Percentiles rank a stretch among this genome's conserved stretches.
Evolutionary conservation across 2,329 filamentous ascomycete genomes (phyloP).

Genomic region (Golovinomyces cichoracearum): DNA sequence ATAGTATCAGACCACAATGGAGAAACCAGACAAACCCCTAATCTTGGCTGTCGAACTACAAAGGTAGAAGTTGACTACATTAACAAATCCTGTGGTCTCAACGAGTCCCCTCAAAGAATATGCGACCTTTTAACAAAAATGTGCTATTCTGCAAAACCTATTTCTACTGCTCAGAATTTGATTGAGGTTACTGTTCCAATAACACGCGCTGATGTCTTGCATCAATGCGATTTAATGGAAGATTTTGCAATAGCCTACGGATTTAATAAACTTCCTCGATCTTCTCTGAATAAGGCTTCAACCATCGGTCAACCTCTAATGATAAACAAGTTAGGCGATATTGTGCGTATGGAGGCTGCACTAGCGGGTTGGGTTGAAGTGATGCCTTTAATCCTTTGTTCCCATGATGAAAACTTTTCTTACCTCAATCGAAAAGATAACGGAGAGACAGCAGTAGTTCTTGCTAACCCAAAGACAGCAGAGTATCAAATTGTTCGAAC

Average conservation of each 20-base stretch:
- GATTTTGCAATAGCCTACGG: conserved; percentile 91
- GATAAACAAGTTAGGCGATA: conserved; percentile 87
- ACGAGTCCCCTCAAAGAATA: conserved; percentile 46
- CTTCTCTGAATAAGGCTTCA: conserved; percentile 61
- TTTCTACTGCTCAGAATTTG: conserved; percentile 38
- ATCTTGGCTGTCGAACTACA: conserved; percentile 48
- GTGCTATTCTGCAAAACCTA: conserved; percentile 61
- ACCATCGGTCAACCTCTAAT: conserved; percentile 66
- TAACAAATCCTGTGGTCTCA: conserved; percentile 70
- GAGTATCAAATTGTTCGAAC: conserved; percentile 90
- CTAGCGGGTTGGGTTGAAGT: conserved; percentile 95
- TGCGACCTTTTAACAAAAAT: conserved; percentile 66
- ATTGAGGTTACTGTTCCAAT: conserved; percentile 64
- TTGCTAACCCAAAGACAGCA: conserved; percentile 76
- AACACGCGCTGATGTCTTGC: conserved; percentile 78
- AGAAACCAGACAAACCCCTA: conserved; percentile 55
- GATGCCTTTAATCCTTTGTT: conserved; percentile 86
- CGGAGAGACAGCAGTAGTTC: conserved; percentile 53
- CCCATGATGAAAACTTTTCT: conserved; percentile 90
- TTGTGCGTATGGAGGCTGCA: conserved; percentile 65
- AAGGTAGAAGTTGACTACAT: conserved; percentile 79
- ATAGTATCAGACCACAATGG: conserved; percentile 80
- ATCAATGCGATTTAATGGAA: conserved; percentile 97
- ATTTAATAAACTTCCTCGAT: conserved; percentile 81
- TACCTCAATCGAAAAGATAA: conserved; percentile 84